A percentile compares a stretch with the other conserved stretches of the same genome.
Evolutionary conservation across 2,329 filamentous ascomycete species (phyloP).

Genomic region (Penicillium sp.): DNA sequence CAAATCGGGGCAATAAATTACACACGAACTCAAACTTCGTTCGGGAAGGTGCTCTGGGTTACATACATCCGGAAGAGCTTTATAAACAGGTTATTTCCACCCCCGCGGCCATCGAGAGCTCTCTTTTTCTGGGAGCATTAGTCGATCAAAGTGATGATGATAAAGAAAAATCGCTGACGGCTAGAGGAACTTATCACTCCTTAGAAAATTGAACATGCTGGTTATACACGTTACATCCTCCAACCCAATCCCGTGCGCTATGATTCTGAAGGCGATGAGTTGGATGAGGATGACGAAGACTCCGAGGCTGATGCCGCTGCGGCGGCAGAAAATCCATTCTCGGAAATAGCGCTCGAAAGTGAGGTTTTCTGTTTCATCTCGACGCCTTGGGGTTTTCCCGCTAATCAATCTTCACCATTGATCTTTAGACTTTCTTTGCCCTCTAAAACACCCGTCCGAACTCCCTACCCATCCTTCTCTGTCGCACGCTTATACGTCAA

Average conservation of each 20-base stretch:
- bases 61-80: slow-evolving; percentile 42
- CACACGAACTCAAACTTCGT: slow-evolving; percentile 50
- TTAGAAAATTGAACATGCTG: slow-evolving; percentile 54
- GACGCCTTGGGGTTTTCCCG: too few species aligned
- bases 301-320: slow-evolving; percentile 49
- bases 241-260: slow-evolving; percentile 51
- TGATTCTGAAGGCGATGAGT: slow-evolving; percentile 56
- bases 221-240: slow-evolving; percentile 53
- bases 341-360: slow-evolving; percentile 51
- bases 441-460: slow-evolving; percentile 55
- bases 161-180: too few species aligned
- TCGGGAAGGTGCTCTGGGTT: slow-evolving; percentile 49
- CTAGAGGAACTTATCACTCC: too few species aligned
- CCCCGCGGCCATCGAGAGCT: too few species aligned
- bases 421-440: slow-evolving; percentile 41
- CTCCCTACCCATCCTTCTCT: slow-evolving; percentile 52
- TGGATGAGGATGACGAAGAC: slow-evolving; percentile 51
- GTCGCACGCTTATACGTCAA: slow-evolving; percentile 51
- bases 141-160: too few species aligned
- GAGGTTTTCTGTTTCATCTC: too few species aligned
- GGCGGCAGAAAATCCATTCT: slow-evolving; percentile 55
- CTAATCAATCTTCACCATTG: too few species aligned
- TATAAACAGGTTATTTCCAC: slow-evolving; percentile 50
- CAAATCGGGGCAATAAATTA: slow-evolving; percentile 55
- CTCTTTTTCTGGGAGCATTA: too few species aligned